Evolutionary conservation across 2,329 filamentous ascomycete genomes (phyloP).

Genomic region (Talaromyces sp.): DNA sequence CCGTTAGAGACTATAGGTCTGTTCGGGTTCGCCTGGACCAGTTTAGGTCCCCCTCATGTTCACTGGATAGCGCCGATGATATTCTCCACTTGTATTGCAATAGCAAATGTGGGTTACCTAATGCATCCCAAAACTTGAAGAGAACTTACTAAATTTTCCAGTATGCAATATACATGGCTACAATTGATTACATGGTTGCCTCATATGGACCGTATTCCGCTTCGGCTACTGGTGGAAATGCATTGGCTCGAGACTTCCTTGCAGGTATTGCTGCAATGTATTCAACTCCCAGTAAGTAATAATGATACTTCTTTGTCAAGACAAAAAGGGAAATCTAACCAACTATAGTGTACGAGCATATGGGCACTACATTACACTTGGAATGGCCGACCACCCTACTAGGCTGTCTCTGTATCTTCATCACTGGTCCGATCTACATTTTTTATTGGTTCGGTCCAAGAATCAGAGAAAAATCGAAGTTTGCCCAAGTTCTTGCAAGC

Average conservation of each 20-base stretch:
- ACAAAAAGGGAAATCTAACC: neutral
- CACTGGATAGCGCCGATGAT: conserved; percentile 63
- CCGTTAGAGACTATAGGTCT: conserved; percentile 59
- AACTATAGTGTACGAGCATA: conserved; percentile 44
- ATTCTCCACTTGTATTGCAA: conserved; percentile 57
- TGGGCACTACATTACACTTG: conserved; percentile 50
- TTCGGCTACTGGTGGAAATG: conserved; percentile 64
- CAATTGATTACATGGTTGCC: conserved; percentile 66
- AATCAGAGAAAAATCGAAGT: conserved; percentile 58
- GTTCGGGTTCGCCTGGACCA: conserved; percentile 60
- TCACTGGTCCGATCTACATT: conserved; percentile 62
- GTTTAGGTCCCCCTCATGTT: conserved; percentile 50
- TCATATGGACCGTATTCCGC: conserved; percentile 63
- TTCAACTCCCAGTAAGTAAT: conserved; percentile 48
- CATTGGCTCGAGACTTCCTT: conserved; percentile 61
- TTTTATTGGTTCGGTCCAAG: conserved; percentile 62
- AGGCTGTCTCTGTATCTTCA: conserved; percentile 56
- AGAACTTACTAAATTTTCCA: conserved; percentile 16
- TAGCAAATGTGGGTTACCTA: conserved; percentile 54
- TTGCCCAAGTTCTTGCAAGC: conserved; percentile 59
- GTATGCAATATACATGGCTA: conserved; percentile 58
- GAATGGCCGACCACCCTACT: conserved; percentile 61
- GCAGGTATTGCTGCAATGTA: conserved; percentile 61
- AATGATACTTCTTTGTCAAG: neutral
- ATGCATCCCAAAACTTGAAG: neutral